A percentile compares a stretch with the other conserved stretches of the same genome.
phyloP scores from a whole-genome alignment of 164 flowering plant genomes.

The Aristolochia fimbriata region DNA sequence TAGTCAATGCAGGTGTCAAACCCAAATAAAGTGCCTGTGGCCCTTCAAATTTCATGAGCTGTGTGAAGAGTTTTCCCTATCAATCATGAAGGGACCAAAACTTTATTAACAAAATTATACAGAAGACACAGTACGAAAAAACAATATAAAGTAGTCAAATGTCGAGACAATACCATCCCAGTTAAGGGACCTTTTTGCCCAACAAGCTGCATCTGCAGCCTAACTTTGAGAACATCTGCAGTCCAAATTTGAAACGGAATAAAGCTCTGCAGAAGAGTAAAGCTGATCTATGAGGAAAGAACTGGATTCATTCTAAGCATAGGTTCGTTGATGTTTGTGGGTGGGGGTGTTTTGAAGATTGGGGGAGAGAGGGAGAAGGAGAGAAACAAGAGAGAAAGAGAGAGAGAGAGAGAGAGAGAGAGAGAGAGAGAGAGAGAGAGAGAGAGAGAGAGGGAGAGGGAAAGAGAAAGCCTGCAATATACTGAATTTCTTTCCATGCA shows the following conservation, averaged over 20 bases:
- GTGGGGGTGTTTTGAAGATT: no score
- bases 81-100: constrained; percentile 5
- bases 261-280: constrained; percentile 1
- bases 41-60: constrained; percentile 69
- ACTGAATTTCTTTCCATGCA: no score
- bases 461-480: no score
- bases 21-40: constrained; percentile 70
- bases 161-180: constrained; percentile 54
- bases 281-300: background rate
- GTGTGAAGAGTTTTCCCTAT: constrained; percentile 55
- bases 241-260: constrained; percentile 9
- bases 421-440: no score
- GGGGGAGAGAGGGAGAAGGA: no score
- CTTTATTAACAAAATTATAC: no score
- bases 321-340: background rate
- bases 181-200: constrained; percentile 83
- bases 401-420: background rate
- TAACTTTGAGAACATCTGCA: constrained; percentile 96
- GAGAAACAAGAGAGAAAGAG: background rate
- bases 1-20: constrained; percentile 65
- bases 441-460: no score
- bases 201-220: constrained; percentile 95
- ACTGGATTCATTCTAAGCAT: background rate
- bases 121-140: no score
- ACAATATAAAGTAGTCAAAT: no score